Evolutionary conservation across 257 asterid genomes (phyloP).

Genomic region (Leptodermis oblonga): DNA sequence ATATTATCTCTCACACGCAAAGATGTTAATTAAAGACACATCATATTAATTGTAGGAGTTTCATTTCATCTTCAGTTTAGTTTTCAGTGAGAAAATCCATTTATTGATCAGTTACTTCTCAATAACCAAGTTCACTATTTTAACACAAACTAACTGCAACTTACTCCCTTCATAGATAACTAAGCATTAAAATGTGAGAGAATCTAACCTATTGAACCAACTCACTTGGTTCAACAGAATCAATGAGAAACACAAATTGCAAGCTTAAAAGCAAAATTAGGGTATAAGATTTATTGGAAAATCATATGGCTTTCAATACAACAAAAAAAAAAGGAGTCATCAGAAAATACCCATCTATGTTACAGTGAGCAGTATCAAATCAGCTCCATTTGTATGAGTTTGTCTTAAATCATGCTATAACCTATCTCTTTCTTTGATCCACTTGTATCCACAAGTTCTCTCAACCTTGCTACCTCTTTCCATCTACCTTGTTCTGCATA

Average conservation of each 20-base stretch:
- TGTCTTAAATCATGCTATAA: constrained; percentile 35
- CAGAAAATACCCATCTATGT: background rate
- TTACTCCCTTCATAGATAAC: background rate
- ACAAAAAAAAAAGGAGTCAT: no score
- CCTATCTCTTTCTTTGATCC: constrained; percentile 53
- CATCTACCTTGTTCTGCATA: constrained; percentile 73
- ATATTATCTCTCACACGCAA: background rate
- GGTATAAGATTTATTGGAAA: background rate
- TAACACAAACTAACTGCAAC: background rate
- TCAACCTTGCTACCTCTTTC: constrained; percentile 62
- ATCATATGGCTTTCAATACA: background rate
- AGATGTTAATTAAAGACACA: constrained; percentile 6
- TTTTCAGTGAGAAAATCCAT: background rate
- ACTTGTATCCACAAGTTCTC: constrained; percentile 40
- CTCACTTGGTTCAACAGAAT: background rate
- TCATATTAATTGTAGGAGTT: background rate
- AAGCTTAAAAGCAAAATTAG: background rate
- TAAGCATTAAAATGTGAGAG: background rate
- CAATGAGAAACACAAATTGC: background rate
- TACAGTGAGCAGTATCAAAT: background rate
- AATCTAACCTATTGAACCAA: background rate
- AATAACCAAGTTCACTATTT: background rate
- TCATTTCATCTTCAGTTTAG: background rate
- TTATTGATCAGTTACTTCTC: constrained; percentile 16
- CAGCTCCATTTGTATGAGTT: background rate